Conservation (phyloP, 257 asterid species). For the Penstemon eatonii region DNA sequence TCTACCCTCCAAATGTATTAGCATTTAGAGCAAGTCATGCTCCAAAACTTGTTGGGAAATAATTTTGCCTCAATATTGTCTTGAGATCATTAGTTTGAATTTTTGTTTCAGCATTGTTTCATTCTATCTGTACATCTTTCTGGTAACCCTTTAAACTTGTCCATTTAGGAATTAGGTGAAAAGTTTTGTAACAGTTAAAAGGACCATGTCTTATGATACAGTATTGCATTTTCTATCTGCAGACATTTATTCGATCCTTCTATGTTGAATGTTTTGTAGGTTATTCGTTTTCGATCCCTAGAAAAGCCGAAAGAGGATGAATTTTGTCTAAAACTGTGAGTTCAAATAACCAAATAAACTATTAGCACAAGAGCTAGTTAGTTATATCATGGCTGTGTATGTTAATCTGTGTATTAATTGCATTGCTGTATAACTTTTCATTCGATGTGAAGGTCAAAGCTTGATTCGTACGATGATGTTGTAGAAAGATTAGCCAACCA, state of each 20-base stretch:
- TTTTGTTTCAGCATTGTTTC: not conserved
- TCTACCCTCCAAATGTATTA: not conserved
- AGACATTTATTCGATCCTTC: not conserved
- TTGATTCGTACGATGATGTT: constrained; percentile 45
- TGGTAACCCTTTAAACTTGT: not conserved
- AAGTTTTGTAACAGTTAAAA: not conserved
- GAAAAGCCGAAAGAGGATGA: constrained; percentile 47
- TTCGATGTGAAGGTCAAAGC: constrained; percentile 35
- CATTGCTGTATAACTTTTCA: not conserved
- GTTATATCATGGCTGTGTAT: not conserved
- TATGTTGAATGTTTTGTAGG: constrained; percentile 24
- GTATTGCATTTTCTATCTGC: not conserved
- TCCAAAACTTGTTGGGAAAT: not conserved
- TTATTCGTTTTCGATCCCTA: constrained; percentile 43
- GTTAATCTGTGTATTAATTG: not conserved
- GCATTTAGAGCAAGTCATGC: not conserved
- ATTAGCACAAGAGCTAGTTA: not conserved
- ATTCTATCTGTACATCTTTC: not conserved
- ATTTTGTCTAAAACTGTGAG: constrained; percentile 42
- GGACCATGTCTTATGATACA: not conserved
- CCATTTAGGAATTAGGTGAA: not conserved
- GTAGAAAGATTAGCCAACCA: constrained; percentile 38
- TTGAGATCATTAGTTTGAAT: not conserved
- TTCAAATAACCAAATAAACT: not conserved
- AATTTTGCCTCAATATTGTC: not conserved